A percentile compares a stretch with the other conserved stretches of the same genome.
Evolutionary conservation across 169 alveolate species (phyloP).

Genomic region (Perkinsus olseni): DNA sequence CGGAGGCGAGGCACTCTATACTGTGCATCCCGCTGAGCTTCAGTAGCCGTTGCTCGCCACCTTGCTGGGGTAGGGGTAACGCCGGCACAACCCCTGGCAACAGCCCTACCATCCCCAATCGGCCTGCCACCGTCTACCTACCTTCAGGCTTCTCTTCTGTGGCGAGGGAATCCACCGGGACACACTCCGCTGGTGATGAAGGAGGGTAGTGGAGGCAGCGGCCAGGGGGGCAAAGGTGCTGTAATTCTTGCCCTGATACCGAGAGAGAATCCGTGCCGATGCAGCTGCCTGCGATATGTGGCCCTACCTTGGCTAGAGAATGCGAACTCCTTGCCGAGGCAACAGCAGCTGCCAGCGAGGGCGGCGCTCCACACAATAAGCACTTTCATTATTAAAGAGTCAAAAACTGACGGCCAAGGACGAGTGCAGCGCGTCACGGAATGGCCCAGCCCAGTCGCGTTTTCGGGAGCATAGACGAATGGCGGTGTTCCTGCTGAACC

Average conservation of each 20-base stretch:
- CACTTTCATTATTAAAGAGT: too few species aligned
- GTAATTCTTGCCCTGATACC: not conserved
- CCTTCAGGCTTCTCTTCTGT: not conserved
- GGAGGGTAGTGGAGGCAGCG: not conserved
- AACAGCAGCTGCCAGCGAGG: too few species aligned
- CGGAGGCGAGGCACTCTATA: not conserved
- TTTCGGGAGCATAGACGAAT: too few species aligned
- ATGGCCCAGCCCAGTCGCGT: too few species aligned
- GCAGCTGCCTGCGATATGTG: not conserved
- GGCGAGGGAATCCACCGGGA: not conserved
- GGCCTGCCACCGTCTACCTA: not conserved
- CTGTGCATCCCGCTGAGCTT: not conserved
- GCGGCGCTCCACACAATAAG: too few species aligned
- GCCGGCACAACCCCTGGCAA: not conserved
- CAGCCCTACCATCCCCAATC: not conserved
- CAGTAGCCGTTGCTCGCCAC: not conserved
- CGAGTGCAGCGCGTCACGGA: too few species aligned
- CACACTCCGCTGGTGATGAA: not conserved
- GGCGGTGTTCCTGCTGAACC: too few species aligned
- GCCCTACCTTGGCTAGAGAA: too few species aligned
- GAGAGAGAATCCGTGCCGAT: not conserved
- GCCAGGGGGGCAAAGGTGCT: not conserved
- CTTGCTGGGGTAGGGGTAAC: not conserved
- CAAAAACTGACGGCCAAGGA: too few species aligned
- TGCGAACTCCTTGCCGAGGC: too few species aligned